These are phyloP conservation scores for Plectranthus barbatus DNA, from an alignment of 257 asterid species.

Conservation along the genomic window DNA sequence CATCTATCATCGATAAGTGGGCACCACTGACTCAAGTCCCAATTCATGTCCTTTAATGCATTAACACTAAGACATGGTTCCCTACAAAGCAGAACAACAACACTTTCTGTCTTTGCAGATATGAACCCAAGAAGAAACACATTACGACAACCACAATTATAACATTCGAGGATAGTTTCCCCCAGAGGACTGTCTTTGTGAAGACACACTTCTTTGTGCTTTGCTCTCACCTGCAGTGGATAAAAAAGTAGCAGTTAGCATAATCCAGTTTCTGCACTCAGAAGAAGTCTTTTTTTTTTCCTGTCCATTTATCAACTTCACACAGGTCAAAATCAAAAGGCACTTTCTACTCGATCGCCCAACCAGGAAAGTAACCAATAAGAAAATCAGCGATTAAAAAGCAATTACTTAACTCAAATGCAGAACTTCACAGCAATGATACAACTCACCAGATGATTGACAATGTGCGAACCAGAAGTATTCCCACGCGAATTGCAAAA, in stretches of 20 bases:
- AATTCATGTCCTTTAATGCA: conserved; percentile 95
- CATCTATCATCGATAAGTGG: conserved; percentile 98
- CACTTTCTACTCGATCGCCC: too few relatives aligned
- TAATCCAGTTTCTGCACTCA: not conserved
- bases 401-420: not conserved
- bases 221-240: conserved; percentile 76
- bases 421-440: not conserved
- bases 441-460: conserved; percentile 85
- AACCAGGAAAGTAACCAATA: too few relatives aligned
- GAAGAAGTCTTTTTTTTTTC: not conserved
- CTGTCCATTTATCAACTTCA: not conserved
- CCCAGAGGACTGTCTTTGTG: conserved; percentile 99
- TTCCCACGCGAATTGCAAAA: conserved; percentile 97
- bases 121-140: conserved; percentile 96
- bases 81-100: conserved; percentile 94
- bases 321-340: too few relatives aligned
- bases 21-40: conserved; percentile 99
- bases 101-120: conserved; percentile 98
- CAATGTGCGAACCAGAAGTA: conserved; percentile 97
- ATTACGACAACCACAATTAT: conserved; percentile 97
- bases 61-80: conserved; percentile 90
- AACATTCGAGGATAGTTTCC: conserved; percentile 93
- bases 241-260: not conserved
- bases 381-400: not conserved
- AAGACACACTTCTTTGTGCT: conserved; percentile 99